Evolutionary conservation across 345 rosid genomes (phyloP).

Genomic region (Melaleuca alternifolia): DNA sequence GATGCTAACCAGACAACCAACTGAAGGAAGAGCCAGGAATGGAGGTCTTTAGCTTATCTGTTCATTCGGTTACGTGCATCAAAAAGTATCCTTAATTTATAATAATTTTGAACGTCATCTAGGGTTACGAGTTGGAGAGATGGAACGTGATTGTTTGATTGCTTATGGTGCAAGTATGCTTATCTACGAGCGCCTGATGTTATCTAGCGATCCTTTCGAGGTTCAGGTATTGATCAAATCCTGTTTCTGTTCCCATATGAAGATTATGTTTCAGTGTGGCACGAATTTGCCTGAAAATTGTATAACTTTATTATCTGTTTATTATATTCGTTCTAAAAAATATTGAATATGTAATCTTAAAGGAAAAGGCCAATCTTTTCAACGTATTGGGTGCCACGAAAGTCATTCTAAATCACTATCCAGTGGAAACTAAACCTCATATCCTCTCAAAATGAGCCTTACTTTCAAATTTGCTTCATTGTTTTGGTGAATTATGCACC

Average conservation of each 20-base stretch:
- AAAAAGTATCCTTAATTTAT: background rate
- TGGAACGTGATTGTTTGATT: conserved; percentile 93
- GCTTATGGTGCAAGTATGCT: conserved; percentile 97
- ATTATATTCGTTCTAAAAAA: background rate
- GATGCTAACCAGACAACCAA: conserved; percentile 89
- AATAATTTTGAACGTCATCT: background rate
- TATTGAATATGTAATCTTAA: background rate
- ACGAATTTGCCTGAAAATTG: background rate
- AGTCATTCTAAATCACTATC: background rate
- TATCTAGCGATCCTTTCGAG: conserved; percentile 95
- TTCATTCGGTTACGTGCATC: background rate
- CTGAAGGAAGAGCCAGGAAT: conserved; percentile 94
- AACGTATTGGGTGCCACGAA: background rate
- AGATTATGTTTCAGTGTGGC: background rate
- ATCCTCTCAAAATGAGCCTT: background rate
- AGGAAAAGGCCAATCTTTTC: background rate
- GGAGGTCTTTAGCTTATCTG: conserved; percentile 49
- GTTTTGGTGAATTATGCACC: background rate
- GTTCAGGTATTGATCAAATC: conserved; percentile 48
- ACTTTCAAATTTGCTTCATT: background rate
- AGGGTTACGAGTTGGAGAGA: conserved; percentile 97
- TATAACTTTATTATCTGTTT: background rate
- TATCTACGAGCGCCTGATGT: conserved; percentile 77
- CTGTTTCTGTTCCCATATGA: background rate
- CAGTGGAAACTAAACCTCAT: background rate